A percentile compares a stretch with the other conserved stretches of the same genome.
Evolutionary conservation across 192 early-diverging fungal genomes (phyloP).

Genomic region (Umbelopsis sp.): DNA sequence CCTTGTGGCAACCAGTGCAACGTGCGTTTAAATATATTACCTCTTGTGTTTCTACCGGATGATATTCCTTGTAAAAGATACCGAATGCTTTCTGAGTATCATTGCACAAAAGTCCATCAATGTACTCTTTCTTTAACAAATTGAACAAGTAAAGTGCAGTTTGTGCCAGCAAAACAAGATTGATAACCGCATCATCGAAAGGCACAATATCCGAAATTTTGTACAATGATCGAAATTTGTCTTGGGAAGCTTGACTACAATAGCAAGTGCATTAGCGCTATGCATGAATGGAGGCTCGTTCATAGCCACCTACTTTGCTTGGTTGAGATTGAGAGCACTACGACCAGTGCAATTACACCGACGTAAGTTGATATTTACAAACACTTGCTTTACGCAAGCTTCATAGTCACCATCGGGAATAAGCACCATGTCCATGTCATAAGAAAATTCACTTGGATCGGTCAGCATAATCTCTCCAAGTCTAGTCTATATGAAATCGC

Average conservation of each 20-base stretch:
- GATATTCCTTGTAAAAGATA: slow-evolving; percentile 43
- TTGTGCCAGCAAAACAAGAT: slow-evolving; percentile 48
- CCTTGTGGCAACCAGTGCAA: background rate
- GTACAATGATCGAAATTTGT: slow-evolving; percentile 56
- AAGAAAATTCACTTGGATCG: slow-evolving; percentile 48
- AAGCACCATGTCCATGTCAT: slow-evolving; percentile 51
- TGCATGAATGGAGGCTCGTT: background rate
- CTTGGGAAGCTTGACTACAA: slow-evolving; percentile 50
- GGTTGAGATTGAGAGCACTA: slow-evolving; percentile 51
- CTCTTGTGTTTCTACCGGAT: slow-evolving; percentile 41
- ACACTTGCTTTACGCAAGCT: slow-evolving; percentile 43
- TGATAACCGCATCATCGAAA: slow-evolving; percentile 53
- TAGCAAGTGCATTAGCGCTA: background rate
- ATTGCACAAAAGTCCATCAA: slow-evolving; percentile 55
- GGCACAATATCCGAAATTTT: slow-evolving; percentile 46
- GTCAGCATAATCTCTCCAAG: slow-evolving; percentile 50
- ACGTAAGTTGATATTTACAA: slow-evolving; percentile 54
- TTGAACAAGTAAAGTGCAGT: slow-evolving; percentile 47
- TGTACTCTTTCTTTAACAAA: slow-evolving; percentile 41
- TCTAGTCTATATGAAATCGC: slow-evolving; percentile 40
- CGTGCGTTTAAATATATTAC: background rate
- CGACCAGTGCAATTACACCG: slow-evolving; percentile 54
- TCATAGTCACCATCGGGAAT: slow-evolving; percentile 57
- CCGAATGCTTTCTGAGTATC: slow-evolving; percentile 47
- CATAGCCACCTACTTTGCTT: slow-evolving; percentile 41